Base-by-base conservation (phyloP, 495 filamentous ascomycete species). In the Daldinia childiae region DNA sequence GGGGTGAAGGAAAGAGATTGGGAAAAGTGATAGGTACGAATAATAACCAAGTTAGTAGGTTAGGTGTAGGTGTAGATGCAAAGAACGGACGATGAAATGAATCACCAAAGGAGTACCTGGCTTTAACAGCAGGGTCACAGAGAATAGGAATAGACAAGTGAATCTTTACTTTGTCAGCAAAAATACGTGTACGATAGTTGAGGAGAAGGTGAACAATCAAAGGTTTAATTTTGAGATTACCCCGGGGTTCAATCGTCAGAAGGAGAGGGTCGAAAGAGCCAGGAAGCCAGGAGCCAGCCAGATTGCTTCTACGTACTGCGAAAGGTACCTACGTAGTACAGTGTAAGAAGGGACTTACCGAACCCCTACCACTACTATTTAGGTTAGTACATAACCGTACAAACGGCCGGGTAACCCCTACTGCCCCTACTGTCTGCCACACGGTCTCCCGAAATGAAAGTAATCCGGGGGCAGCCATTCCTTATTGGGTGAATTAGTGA, bases 41-140 rank as follows among this genome's bases (percentile, higher is more conserved):
- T 50, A 30, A 65, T 57, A 50, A 48, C 45, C 55, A 17, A 27
- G 32, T 34, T 12, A 34, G 50, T 6, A 21, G 41, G 7, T 58
- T 68, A 24, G 15, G 36, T 36, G 34, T 34, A 63, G 27, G 48
- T 27, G n/a, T n/a, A n/a, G n/a, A n/a, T n/a, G 26, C 55, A 72
- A 72, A 51, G 69, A 64, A 61, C 19, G 64, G 64, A 68, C 56
- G 69, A 68, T 68, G 64, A 72, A 41, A 54, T 30, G 45, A n/a
- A 39, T 57, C 64, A 67, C 64, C 59, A 72, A 67, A 62, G 21
- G 54, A 60, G 52, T 50, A 56, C 52, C 54, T 59, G 11, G 69
- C n/a, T 55, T 67, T 17, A 21, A 62, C 36, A 55, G 39, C 59
- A 60, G 56, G 45, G 30, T 56, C 9, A 38, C 43, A 43, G 30